A percentile compares a stretch with the other conserved stretches of the same genome.
Evolutionary conservation across 108 stramenopile genomes (phyloP).

Genomic region (Nannochloropsis oceanica): DNA sequence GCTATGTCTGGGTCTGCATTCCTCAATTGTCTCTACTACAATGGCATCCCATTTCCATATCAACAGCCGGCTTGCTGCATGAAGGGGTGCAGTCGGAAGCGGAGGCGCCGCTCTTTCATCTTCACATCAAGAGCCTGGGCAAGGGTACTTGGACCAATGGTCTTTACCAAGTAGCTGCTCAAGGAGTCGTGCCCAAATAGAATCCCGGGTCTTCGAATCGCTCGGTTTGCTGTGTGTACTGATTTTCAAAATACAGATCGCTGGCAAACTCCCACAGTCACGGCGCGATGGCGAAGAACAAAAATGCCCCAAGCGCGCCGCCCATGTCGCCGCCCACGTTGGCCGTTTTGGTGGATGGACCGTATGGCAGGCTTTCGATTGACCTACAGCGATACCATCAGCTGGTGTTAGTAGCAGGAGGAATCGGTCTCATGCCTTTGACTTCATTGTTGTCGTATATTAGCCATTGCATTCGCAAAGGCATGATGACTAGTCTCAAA

Average conservation of each 20-base stretch:
- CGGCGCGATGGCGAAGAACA: no score
- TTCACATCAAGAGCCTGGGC: background rate
- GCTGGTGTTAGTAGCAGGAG: background rate
- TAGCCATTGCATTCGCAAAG: background rate
- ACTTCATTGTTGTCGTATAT: background rate
- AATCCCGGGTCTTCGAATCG: no score
- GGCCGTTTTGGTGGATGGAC: background rate
- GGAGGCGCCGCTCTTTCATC: background rate
- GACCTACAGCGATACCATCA: background rate
- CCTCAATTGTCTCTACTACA: background rate
- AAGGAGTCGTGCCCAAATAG: no score
- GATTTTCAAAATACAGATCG: no score
- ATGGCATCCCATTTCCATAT: background rate
- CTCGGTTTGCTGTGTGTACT: no score
- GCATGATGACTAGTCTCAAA: background rate
- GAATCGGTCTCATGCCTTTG: background rate
- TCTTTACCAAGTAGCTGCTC: no score
- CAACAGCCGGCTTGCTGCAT: background rate
- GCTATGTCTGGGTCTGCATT: background rate
- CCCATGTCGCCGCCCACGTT: no score
- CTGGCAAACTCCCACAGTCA: no score
- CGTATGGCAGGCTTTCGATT: background rate
- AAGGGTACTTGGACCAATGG: background rate
- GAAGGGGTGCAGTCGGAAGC: no score
- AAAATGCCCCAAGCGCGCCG: no score